Percentiles rank a stretch among this genome's conserved stretches.
phyloP scores from a whole-genome alignment of 768 basidiomycete species.

The Rhodotorula babjevae region DNA sequence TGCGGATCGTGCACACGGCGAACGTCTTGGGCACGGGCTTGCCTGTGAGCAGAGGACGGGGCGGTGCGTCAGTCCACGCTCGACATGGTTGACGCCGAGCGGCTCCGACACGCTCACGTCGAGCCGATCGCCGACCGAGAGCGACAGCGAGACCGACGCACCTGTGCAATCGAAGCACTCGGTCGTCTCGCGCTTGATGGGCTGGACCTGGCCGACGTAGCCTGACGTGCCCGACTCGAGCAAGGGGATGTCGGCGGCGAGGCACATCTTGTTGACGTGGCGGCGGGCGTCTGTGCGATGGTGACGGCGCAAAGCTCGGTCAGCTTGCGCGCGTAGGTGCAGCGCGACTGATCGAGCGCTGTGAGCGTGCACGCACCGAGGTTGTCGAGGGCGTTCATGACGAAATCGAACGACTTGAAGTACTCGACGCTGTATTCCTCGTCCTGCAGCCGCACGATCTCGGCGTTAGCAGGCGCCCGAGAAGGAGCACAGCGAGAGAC shows the following conservation, averaged over 20 bases:
- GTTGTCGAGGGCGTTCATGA: constrained; percentile 93
- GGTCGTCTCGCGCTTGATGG: constrained; percentile 85
- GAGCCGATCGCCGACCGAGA: too few species aligned
- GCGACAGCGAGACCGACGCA: too few species aligned
- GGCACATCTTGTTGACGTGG: constrained; percentile 97
- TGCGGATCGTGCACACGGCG: constrained; percentile 95
- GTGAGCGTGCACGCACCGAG: constrained; percentile 47
- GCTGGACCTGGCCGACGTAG: constrained; percentile 94
- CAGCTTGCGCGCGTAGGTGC: too few species aligned
- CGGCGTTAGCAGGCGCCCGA: background rate
- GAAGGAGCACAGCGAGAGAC: background rate
- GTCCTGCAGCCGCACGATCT: constrained; percentile 18
- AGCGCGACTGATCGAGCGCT: too few species aligned
- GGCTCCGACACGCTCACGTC: background rate
- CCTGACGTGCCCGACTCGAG: constrained; percentile 97
- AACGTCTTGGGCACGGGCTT: constrained; percentile 91
- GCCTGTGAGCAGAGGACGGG: background rate
- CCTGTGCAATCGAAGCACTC: constrained; percentile 90
- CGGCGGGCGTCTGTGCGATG: constrained; percentile 68
- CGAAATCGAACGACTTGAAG: constrained; percentile 85
- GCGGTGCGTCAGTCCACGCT: too few species aligned
- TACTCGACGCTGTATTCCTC: constrained; percentile 70
- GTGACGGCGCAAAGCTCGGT: too few species aligned
- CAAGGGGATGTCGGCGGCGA: constrained; percentile 80
- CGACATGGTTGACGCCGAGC: background rate